A percentile compares a stretch with the other conserved stretches of the same genome.
These are phyloP conservation scores for Tarenaya hassleriana DNA, from an alignment of 345 rosid genomes.

Conservation along the genomic window DNA sequence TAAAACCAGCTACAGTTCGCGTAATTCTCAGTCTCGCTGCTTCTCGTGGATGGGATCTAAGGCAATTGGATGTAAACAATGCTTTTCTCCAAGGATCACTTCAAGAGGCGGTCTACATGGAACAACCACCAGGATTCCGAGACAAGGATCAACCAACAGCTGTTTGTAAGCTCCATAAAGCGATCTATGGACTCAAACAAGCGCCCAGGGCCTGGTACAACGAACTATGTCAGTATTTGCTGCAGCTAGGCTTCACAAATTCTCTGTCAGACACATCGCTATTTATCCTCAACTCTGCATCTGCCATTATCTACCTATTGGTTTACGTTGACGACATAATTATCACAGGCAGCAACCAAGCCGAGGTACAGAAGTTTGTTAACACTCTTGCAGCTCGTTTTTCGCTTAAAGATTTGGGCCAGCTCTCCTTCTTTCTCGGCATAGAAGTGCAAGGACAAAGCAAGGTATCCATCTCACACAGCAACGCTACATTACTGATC, in stretches of 20 bases:
- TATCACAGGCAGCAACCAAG: not conserved
- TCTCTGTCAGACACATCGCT: not conserved
- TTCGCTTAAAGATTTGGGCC: not conserved
- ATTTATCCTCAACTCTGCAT: not conserved
- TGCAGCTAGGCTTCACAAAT: not conserved
- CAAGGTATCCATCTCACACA: not conserved
- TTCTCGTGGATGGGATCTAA: no score
- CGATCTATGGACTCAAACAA: no score
- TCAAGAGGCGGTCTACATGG: not conserved
- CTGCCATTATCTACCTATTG: not conserved
- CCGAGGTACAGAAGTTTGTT: not conserved
- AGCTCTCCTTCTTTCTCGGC: slow-evolving; percentile 1
- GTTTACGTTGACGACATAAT: no score
- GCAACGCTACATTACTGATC: not conserved
- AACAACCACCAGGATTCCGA: no score
- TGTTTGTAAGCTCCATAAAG: no score
- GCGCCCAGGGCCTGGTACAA: slow-evolving; percentile 4
- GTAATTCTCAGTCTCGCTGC: no score
- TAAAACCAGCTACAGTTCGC: no score
- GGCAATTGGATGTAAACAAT: no score
- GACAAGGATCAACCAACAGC: not conserved
- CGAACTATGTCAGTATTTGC: not conserved
- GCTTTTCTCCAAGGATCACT: no score
- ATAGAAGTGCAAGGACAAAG: not conserved
- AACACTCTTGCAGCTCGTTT: not conserved